These are phyloP conservation scores for Hortiboletus flavorubellus DNA, from an alignment of 768 basidiomycete species.

Conservation along the genomic window DNA sequence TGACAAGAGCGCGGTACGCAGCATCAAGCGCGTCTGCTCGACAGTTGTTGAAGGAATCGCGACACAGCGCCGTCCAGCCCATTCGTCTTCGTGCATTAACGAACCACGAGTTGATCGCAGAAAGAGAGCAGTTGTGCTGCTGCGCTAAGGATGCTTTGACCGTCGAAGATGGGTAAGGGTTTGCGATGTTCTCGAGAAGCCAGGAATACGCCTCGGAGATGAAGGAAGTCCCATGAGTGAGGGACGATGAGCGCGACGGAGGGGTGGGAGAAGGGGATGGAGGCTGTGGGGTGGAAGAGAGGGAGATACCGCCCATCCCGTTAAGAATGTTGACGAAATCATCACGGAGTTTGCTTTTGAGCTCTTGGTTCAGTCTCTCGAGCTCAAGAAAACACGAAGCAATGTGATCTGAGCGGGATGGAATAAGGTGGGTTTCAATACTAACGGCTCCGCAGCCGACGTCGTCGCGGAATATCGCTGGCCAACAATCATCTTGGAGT, in stretches of 20 bases:
- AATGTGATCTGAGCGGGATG: too few species aligned
- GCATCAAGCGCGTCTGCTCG: slow-evolving; percentile 23
- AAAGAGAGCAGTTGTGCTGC: slow-evolving; percentile 18
- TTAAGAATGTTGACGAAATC: too few species aligned
- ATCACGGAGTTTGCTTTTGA: too few species aligned
- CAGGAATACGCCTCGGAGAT: slow-evolving; percentile 35
- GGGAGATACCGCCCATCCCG: background rate
- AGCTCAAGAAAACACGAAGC: too few species aligned
- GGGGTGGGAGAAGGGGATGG: background rate
- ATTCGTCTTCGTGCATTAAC: slow-evolving; percentile 43
- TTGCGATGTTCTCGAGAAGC: slow-evolving; percentile 43
- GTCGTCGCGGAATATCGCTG: too few species aligned
- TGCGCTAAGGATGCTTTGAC: slow-evolving; percentile 29
- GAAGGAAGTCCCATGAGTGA: background rate
- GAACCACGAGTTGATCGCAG: slow-evolving; percentile 46
- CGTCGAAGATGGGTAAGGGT: slow-evolving; percentile 45
- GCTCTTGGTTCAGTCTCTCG: too few species aligned
- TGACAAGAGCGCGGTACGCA: slow-evolving; percentile 21
- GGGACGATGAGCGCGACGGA: background rate
- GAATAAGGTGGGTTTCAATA: too few species aligned
- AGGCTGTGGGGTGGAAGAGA: background rate
- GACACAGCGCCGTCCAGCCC: slow-evolving; percentile 46
- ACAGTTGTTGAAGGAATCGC: slow-evolving; percentile 19
- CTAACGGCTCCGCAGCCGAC: too few species aligned
- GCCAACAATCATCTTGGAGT: too few species aligned